Percentiles rank a stretch among this genome's conserved stretches.
Evolutionary conservation across 1,284 basidiomycete genomes (phyloP).

Genomic region (Cryptococcus sp.): DNA sequence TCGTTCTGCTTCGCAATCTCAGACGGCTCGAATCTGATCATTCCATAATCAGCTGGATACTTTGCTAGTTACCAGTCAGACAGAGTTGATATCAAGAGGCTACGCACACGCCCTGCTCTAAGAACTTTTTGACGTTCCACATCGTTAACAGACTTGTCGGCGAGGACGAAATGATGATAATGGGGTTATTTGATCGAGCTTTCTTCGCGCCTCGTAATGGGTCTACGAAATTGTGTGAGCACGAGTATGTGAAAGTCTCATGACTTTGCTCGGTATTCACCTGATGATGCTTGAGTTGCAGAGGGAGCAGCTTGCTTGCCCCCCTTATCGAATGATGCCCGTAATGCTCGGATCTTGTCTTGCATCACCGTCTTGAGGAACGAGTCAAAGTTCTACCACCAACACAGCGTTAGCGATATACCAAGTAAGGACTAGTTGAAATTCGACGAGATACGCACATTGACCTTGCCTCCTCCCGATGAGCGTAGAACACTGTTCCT

Average conservation of each 20-base stretch:
- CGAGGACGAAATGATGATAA: conserved; percentile 94
- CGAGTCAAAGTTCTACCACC: conserved; percentile 39
- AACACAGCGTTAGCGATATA: not conserved
- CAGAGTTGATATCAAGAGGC: conserved; percentile 5
- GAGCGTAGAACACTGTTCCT: conserved; percentile 46
- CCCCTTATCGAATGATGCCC: conserved; percentile 36
- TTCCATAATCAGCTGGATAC: not conserved
- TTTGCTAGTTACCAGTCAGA: not conserved
- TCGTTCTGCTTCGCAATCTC: conserved; percentile 63
- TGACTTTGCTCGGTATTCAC: not conserved
- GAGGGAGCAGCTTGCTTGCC: conserved; percentile 15
- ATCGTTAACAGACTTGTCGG: conserved; percentile 94
- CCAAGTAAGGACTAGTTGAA: no score
- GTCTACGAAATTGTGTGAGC: conserved; percentile 56
- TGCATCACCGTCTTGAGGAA: conserved; percentile 44
- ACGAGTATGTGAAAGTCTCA: conserved; percentile 1
- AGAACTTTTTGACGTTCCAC: conserved; percentile 92
- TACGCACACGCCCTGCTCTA: conserved; percentile 80
- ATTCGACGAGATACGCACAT: conserved; percentile 30
- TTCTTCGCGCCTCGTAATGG: conserved; percentile 30
- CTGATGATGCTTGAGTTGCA: conserved; percentile 15
- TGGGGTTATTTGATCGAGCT: conserved; percentile 63
- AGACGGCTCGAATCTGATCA: conserved; percentile 71
- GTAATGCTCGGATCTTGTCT: conserved; percentile 45
- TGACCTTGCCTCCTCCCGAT: conserved; percentile 40